Conservation (phyloP, 2,329 filamentous ascomycete species). For the Aureobasidium sp. region DNA sequence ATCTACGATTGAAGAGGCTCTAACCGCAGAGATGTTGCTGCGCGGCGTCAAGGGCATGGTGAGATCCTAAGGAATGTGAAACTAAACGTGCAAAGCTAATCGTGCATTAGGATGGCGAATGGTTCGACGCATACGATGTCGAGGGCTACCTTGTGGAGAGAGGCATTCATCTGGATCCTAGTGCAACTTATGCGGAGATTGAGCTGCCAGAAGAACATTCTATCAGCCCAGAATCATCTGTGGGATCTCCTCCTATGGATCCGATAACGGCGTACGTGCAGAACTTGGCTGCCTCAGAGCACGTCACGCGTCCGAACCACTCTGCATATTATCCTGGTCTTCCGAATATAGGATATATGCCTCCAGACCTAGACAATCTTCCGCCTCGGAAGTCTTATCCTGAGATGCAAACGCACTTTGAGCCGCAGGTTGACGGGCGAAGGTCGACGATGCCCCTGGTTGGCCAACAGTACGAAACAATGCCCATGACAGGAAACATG, state of each 20-base stretch:
- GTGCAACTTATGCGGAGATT: slow-evolving; percentile 53
- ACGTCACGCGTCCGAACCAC: background rate
- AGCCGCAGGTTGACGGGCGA: background rate
- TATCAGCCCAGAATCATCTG: background rate
- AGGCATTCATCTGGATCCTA: slow-evolving; percentile 55
- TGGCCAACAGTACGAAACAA: background rate
- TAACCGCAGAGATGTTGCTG: slow-evolving; percentile 34
- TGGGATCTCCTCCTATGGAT: background rate
- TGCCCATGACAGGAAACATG: background rate
- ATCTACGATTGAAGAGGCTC: slow-evolving; percentile 21
- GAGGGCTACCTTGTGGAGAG: slow-evolving; percentile 63
- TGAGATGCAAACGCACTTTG: background rate
- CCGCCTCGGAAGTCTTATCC: background rate
- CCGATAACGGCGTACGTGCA: background rate
- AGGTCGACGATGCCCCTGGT: background rate
- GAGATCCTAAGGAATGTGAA: background rate
- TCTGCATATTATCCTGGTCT: background rate
- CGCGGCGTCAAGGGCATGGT: slow-evolving; percentile 49
- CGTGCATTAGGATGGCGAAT: slow-evolving; percentile 51
- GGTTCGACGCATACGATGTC: slow-evolving; percentile 70
- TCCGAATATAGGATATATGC: background rate
- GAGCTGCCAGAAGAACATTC: slow-evolving; percentile 36
- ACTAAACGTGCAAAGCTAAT: background rate
- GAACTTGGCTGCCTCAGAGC: background rate
- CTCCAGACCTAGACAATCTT: background rate